These are phyloP conservation scores for Lipomyces kockii DNA, from an alignment of 805 yeast species.

Conservation along the genomic window DNA sequence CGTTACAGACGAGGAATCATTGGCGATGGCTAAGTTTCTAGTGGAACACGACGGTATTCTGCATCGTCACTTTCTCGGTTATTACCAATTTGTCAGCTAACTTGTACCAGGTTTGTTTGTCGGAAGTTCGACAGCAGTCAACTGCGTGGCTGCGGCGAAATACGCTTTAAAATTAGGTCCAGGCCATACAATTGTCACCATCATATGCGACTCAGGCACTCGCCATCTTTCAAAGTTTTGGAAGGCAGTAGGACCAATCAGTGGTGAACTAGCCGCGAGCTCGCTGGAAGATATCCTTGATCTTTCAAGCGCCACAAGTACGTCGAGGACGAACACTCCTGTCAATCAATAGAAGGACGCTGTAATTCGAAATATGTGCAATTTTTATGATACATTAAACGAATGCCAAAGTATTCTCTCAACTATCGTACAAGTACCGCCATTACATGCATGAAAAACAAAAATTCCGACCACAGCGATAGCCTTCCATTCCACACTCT, in stretches of 20 bases:
- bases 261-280: constrained; percentile 5
- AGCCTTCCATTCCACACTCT: constrained; percentile 30
- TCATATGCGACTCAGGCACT: constrained; percentile 91
- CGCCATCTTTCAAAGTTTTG: constrained; percentile 92
- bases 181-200: constrained; percentile 74
- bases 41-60: constrained; percentile 74
- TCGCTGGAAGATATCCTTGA: constrained; percentile 10
- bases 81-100: no score
- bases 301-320: background rate
- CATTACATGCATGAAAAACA: constrained; percentile 31
- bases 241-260: constrained; percentile 50
- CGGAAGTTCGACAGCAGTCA: constrained; percentile 92
- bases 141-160: constrained; percentile 84
- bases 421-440: background rate
- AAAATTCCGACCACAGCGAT: constrained; percentile 29
- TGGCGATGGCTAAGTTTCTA: constrained; percentile 83
- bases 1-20: constrained; percentile 79
- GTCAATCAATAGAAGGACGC: background rate
- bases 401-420: background rate
- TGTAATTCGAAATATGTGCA: no score
- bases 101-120: constrained; percentile 57
- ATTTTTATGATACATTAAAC: no score
- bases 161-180: constrained; percentile 57
- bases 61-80: no score
- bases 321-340: background rate